Evolutionary conservation across 2,329 filamentous ascomycete species (phyloP), one percentile per base, ranked within the genome.

Genomic region (Emmonsia crescens): DNA sequence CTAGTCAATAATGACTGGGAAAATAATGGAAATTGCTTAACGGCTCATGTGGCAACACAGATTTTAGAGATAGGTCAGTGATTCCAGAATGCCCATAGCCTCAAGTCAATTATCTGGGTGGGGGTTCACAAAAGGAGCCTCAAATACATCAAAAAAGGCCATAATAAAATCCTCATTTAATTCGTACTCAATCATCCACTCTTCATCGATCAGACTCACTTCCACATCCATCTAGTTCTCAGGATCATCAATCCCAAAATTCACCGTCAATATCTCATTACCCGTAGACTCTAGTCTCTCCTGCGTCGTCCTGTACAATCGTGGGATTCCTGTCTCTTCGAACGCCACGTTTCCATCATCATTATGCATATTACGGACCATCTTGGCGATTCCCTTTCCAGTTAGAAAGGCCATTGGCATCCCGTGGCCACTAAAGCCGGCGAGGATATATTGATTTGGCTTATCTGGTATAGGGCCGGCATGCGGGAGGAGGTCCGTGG

Each of bases 361-460:
- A n/a, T 31, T 16, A 54, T 54, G 10, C 10, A 27, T 14, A 54
- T 68, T 65, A 24, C 71, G 59, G 64, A 85, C 78, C 81, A 86
- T 84, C 36, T 75, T 72, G 1, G 79, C 81, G 62, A 88, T 66
- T 0, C 80, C 85, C 65, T 80, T 78, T 0, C 84, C 84, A 33
- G 80, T 82, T 69, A 84, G 81, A 74, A 84, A 82, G 60, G 83
- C 83, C 38, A 84, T 71, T 1, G 85, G 85, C 85, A 87, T 88
- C 0, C 85, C 84, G 69, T 88, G 84, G 0, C 86, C 86, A 65
- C 86, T 85, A 65, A 88, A 88, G 5, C 83, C 80, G 2, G 81
- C 83, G 38, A 79, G 77, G 0, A 85, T 74, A 77, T 81, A 86
- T 27, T 87, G 68, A 0, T 78, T 77, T 4, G 72, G 65, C 52